Evolutionary conservation across 2,329 filamentous ascomycete species (phyloP).

Genomic region (Scedosporium aurantiacum): DNA sequence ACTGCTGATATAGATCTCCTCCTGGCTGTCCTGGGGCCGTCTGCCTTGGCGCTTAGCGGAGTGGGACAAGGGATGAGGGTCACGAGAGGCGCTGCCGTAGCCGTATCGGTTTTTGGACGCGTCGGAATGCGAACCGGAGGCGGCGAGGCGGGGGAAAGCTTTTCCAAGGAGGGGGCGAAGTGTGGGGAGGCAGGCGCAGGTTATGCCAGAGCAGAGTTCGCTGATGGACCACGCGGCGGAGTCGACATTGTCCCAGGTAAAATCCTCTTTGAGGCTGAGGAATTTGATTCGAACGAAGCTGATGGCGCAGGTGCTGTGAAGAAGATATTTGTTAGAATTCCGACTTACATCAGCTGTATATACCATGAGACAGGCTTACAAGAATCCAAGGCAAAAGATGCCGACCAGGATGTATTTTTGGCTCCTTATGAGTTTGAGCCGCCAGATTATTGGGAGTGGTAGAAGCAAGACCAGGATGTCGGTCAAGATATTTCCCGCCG

Average conservation of each 20-base stretch:
- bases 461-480: constrained; percentile 11
- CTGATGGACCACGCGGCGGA: constrained; percentile 15
- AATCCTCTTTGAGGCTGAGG: constrained; percentile 11
- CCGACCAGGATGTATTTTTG: constrained; percentile 11
- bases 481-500: constrained; percentile 11
- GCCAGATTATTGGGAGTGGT: constrained; percentile 12
- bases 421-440: constrained; percentile 10
- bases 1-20: background rate
- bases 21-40: constrained; percentile 2
- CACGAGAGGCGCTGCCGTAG: background rate
- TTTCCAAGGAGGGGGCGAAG: constrained; percentile 16
- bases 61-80: constrained; percentile 1
- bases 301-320: constrained; percentile 14
- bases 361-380: constrained; percentile 10
- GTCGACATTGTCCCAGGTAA: constrained; percentile 15
- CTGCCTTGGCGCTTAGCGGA: constrained; percentile 7
- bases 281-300: constrained; percentile 14
- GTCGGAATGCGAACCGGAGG: background rate
- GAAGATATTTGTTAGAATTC: background rate
- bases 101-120: background rate
- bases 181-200: constrained; percentile 15
- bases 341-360: background rate
- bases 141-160: constrained; percentile 13
- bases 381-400: constrained; percentile 13
- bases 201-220: constrained; percentile 14